A percentile compares a stretch with the other conserved stretches of the same genome.
These are phyloP conservation scores for Huntiella moniliformis DNA, from an alignment of 2,329 filamentous ascomycete species.

Conservation along the genomic window DNA sequence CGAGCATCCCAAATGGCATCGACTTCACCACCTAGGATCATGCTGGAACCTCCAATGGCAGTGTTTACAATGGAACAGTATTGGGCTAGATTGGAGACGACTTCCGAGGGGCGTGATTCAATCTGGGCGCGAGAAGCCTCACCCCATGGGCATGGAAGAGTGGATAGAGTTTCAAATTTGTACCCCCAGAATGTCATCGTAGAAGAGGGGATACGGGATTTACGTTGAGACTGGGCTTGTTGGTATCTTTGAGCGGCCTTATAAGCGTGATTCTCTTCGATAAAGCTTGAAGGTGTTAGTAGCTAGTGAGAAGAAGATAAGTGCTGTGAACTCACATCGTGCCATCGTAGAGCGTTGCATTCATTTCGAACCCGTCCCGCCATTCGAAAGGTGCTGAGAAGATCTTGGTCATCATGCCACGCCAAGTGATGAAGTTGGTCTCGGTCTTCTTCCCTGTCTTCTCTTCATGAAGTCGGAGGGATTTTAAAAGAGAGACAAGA, in stretches of 20 bases:
- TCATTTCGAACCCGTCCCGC: constrained; percentile 85
- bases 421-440: constrained; percentile 75
- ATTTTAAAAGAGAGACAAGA: constrained; percentile 62
- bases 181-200: constrained; percentile 95
- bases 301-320: too few species aligned
- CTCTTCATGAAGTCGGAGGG: constrained; percentile 56
- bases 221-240: constrained; percentile 28
- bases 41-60: constrained; percentile 53
- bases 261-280: constrained; percentile 73
- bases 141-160: constrained; percentile 57
- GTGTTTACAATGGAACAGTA: constrained; percentile 91
- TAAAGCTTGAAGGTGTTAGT: constrained; percentile 41
- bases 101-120: constrained; percentile 48
- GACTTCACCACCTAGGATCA: constrained; percentile 84
- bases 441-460: constrained; percentile 47
- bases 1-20: constrained; percentile 84
- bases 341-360: constrained; percentile 68
- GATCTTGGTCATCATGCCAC: constrained; percentile 97
- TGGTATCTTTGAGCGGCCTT: constrained; percentile 43
- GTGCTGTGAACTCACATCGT: constrained; percentile 28
- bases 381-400: constrained; percentile 69
- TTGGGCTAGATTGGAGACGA: constrained; percentile 78
- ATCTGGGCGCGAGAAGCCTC: constrained; percentile 58
- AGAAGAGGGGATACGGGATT: constrained; percentile 40
- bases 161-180: constrained; percentile 81